Evolutionary conservation across 441 rosid species (phyloP).

Genomic region (Pelargonium citronellum): DNA sequence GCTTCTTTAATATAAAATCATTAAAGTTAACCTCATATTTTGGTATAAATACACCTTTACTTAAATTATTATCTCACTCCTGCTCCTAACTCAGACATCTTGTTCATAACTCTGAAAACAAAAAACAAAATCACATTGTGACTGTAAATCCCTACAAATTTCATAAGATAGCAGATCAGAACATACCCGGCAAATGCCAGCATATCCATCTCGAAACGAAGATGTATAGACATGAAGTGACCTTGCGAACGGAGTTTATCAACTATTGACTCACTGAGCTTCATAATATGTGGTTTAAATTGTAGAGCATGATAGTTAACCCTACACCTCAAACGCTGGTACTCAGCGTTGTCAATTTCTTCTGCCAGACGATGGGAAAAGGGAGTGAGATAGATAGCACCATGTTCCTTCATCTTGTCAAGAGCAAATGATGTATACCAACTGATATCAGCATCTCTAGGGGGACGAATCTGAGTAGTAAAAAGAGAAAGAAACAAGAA

Average conservation of each 20-base stretch:
- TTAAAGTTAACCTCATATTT: background rate
- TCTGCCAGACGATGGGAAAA: constrained; percentile 95
- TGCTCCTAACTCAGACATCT: background rate
- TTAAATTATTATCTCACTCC: background rate
- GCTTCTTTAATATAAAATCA: background rate
- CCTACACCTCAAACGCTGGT: constrained; percentile 89
- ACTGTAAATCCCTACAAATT: background rate
- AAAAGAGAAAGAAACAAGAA: background rate
- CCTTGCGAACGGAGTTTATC: constrained; percentile 86
- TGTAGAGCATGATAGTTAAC: constrained; percentile 92
- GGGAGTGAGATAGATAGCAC: constrained; percentile 92
- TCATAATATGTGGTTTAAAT: constrained; percentile 88
- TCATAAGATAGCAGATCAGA: constrained; percentile 22
- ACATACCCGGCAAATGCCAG: constrained; percentile 94
- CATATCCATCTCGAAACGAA: constrained; percentile 99
- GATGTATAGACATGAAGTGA: constrained; percentile 96
- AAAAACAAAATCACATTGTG: background rate
- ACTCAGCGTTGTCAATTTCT: constrained; percentile 83
- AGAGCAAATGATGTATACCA: constrained; percentile 82
- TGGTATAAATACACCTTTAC: background rate
- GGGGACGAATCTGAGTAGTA: constrained; percentile 61
- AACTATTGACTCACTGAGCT: constrained; percentile 79
- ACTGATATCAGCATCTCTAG: constrained; percentile 82
- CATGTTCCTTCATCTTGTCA: constrained; percentile 83
- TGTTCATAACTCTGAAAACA: background rate